phyloP scores from a whole-genome alignment of 441 rosid genomes.

The Iberis amara region DNA sequence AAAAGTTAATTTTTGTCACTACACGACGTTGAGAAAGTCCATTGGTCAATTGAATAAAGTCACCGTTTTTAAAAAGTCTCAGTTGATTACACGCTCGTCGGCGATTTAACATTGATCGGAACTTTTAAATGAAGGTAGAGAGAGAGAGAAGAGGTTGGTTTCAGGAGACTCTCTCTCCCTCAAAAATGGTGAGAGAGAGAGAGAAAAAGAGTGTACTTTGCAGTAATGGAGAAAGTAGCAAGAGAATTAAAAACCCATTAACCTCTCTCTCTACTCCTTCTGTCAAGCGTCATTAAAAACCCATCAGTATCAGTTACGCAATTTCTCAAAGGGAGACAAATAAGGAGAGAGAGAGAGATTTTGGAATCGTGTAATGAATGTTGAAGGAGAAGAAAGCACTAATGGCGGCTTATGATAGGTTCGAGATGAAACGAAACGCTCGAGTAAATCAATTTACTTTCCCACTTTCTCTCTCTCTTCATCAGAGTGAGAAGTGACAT shows the following conservation, averaged over 20 bases:
- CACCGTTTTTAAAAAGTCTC: not conserved
- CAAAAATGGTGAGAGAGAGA: conserved; percentile 11
- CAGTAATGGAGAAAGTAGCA: conserved; percentile 31
- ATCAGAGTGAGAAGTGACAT: conserved; percentile 10
- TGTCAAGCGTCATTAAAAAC: conserved; percentile 33
- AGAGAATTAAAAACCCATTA: conserved; percentile 30
- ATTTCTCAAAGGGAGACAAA: conserved; percentile 29
- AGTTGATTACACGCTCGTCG: conserved; percentile 5
- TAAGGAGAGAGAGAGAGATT: conserved; percentile 21
- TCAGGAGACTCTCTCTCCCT: not conserved
- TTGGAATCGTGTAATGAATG: conserved; percentile 31
- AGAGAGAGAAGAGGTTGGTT: not conserved
- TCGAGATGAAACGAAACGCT: conserved; percentile 14
- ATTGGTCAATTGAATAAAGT: conserved; percentile 2
- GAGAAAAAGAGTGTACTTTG: conserved; percentile 19
- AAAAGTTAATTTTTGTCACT: conserved; percentile 26
- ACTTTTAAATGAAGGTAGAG: not conserved
- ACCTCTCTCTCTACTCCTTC: conserved; percentile 25
- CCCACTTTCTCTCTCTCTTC: conserved; percentile 9
- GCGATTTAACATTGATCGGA: not conserved
- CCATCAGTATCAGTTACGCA: conserved; percentile 32
- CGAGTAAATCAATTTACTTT: conserved; percentile 16
- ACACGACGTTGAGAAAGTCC: conserved; percentile 5
- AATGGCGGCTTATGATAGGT: conserved; percentile 36
- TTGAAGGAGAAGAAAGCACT: conserved; percentile 30